Evolutionary conservation across 108 stramenopile genomes (phyloP).

Genomic region (Nannochloropsis salina): DNA sequence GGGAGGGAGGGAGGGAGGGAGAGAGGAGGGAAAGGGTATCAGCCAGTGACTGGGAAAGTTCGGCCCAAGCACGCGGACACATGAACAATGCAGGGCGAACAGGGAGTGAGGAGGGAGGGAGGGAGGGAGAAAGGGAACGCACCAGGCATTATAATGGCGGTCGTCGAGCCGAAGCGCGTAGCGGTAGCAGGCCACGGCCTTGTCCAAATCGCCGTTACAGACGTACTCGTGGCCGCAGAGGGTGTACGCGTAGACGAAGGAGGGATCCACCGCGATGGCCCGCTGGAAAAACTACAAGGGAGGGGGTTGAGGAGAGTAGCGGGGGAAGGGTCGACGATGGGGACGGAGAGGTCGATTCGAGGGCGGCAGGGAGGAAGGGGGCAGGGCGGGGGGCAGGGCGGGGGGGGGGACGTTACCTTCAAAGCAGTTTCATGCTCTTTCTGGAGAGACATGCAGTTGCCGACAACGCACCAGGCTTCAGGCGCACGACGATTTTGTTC

Average conservation of each 20-base stretch:
- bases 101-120: neutral
- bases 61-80: too few relatives aligned
- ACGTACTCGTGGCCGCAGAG: constrained; percentile 94
- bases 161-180: constrained; percentile 77
- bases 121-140: constrained; percentile 11
- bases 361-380: neutral
- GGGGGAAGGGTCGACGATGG: constrained; percentile 68
- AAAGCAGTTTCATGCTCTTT: constrained; percentile 94
- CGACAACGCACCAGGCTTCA: constrained; percentile 90
- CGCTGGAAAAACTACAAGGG: constrained; percentile 65
- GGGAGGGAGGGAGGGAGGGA: neutral
- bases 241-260: constrained; percentile 88
- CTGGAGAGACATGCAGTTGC: constrained; percentile 92
- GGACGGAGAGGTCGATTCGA: constrained; percentile 77
- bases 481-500: constrained; percentile 66
- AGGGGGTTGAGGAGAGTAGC: neutral
- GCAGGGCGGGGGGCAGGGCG: neutral
- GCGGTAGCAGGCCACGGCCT: constrained; percentile 75
- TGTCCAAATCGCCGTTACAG: constrained; percentile 91
- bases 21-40: neutral
- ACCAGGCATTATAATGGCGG: constrained; percentile 54
- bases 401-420: constrained; percentile 53
- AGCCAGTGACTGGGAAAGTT: too few relatives aligned
- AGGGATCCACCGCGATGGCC: constrained; percentile 76
- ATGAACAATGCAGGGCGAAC: constrained; percentile 69